A percentile compares a stretch with the other conserved stretches of the same genome.
Evolutionary conservation across 1,284 basidiomycete species (phyloP).

Genomic region (Prillingera fragicola): DNA sequence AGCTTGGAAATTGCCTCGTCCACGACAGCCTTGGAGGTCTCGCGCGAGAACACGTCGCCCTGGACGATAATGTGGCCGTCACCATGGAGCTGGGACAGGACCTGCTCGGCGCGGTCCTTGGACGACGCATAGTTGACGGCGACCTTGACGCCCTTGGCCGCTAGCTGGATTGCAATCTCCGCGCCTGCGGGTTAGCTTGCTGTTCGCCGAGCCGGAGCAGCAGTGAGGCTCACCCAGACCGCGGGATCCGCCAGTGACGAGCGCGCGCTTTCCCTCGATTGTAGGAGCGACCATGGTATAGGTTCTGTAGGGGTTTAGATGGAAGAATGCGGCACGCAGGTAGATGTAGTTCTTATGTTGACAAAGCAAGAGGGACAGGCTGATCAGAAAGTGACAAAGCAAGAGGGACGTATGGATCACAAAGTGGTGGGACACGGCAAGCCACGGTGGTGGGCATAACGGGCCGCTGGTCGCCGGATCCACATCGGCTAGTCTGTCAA

Average conservation of each 20-base stretch:
- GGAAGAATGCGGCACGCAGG: too few relatives aligned
- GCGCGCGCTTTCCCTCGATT: constrained; percentile 21
- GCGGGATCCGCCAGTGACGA: constrained; percentile 24
- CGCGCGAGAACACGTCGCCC: constrained; percentile 22
- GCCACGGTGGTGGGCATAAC: too few relatives aligned
- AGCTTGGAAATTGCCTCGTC: constrained; percentile 13
- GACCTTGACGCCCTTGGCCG: constrained; percentile 15
- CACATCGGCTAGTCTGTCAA: too few relatives aligned
- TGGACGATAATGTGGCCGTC: constrained; percentile 19
- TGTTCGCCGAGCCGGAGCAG: too few relatives aligned
- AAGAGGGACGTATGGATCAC: too few relatives aligned
- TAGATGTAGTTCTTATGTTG: too few relatives aligned
- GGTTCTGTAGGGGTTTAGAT: background rate
- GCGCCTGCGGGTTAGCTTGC: too few relatives aligned
- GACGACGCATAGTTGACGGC: constrained; percentile 24
- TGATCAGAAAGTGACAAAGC: too few relatives aligned
- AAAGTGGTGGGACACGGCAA: too few relatives aligned
- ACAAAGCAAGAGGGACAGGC: too few relatives aligned
- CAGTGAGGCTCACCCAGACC: constrained; percentile 24
- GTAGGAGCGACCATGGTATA: constrained; percentile 14
- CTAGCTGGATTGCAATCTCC: constrained; percentile 16
- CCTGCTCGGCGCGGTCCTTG: constrained; percentile 19
- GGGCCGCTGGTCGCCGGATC: too few relatives aligned
- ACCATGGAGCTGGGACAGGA: constrained; percentile 12
- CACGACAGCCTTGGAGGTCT: constrained; percentile 11